phyloP scores from a whole-genome alignment of 345 rosid species.

The Lepidium sativum region DNA sequence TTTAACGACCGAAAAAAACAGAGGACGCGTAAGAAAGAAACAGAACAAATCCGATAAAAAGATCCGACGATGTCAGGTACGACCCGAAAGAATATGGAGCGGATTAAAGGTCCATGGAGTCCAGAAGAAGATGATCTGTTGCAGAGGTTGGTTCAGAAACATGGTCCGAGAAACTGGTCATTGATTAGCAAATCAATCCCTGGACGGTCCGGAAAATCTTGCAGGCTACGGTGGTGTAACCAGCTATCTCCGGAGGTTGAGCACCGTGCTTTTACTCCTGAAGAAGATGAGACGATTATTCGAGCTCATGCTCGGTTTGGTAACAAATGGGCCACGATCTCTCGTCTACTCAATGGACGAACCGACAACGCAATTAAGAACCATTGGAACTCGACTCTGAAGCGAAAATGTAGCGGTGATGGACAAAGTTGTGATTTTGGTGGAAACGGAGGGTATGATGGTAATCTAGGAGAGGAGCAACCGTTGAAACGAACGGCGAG shows the following conservation, averaged over 20 bases:
- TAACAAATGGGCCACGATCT: conserved; percentile 95
- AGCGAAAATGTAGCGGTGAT: conserved; percentile 53
- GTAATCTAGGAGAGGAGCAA: conserved; percentile 37
- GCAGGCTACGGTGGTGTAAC: conserved; percentile 91
- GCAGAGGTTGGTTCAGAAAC: conserved; percentile 51
- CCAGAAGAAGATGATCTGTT: conserved; percentile 88
- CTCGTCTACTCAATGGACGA: conserved; percentile 81
- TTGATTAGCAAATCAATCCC: conserved; percentile 88
- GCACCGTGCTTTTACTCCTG: conserved; percentile 66
- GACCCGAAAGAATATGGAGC: conserved; percentile 40
- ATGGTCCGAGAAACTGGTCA: conserved; percentile 95
- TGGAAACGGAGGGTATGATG: conserved; percentile 41
- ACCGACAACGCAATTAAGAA: conserved; percentile 93
- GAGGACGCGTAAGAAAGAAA: background rate
- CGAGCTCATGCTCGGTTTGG: conserved; percentile 83
- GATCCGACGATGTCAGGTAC: conserved; percentile 13
- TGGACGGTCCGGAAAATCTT: conserved; percentile 86
- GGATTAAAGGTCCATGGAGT: conserved; percentile 98
- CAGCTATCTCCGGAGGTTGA: conserved; percentile 93
- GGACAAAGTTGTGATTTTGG: conserved; percentile 33
- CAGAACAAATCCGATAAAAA: background rate
- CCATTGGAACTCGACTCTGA: conserved; percentile 94
- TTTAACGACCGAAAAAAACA: background rate
- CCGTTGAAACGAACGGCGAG: conserved; percentile 76
- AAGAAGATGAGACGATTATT: conserved; percentile 73